Evolutionary conservation across 148 eudicot genomes (phyloP).

Genomic region (Cornus florida): DNA sequence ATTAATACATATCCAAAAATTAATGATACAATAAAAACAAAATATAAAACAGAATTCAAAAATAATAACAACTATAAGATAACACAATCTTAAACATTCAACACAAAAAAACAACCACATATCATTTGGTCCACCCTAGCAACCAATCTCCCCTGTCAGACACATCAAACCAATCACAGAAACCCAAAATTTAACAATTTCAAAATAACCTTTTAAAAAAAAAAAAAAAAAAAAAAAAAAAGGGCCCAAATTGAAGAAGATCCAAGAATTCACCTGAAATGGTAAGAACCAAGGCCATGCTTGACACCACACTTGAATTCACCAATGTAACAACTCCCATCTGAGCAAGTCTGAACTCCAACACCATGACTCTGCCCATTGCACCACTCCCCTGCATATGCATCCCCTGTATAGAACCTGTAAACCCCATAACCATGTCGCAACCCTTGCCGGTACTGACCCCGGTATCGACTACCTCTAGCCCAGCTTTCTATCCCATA

Average conservation of each 20-base stretch:
- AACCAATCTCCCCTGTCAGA: neutral
- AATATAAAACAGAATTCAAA: neutral
- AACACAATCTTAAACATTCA: neutral
- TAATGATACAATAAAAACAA: neutral
- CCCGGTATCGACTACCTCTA: constrained; percentile 73
- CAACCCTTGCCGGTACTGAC: constrained; percentile 71
- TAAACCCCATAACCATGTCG: constrained; percentile 86
- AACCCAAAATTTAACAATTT: neutral
- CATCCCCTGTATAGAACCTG: constrained; percentile 75
- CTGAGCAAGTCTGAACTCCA: constrained; percentile 79
- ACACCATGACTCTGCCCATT: constrained; percentile 83
- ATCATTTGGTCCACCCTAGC: neutral
- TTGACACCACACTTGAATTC: constrained; percentile 81
- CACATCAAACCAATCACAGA: neutral
- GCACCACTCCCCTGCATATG: constrained; percentile 78
- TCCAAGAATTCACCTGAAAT: constrained; percentile 57
- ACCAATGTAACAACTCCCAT: constrained; percentile 80
- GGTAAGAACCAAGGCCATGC: constrained; percentile 87
- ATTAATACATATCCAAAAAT: neutral
- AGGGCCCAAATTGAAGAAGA: too few species aligned
- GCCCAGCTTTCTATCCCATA: constrained; percentile 93
- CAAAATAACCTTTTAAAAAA: too few species aligned
- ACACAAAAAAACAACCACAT: neutral
- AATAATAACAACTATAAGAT: constrained; percentile 1
- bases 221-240: too few species aligned